Base-by-base conservation (phyloP, 306 rosid genomes). In the Acacia crassicarpa region DNA sequence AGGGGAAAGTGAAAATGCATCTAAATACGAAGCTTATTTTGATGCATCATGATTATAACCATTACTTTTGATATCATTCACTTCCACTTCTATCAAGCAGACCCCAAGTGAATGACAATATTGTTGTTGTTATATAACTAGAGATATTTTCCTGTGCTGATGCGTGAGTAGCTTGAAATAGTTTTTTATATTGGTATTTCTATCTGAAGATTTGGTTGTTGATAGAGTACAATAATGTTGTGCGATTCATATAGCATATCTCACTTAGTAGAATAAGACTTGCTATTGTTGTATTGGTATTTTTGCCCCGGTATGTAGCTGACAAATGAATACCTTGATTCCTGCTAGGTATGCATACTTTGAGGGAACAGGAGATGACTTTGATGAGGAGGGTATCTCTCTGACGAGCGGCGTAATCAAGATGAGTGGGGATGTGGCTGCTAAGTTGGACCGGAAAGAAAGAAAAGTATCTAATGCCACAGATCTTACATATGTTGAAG, bases 301-400 rank as follows among this genome's bases (percentile, higher is more conserved):
- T 22, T 80, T 43, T 75, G 32, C 74, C 38, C 45, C 43, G 71
- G 40, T 70, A 25, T 51, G 14, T 46, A 40, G 66, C 53, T 43
- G 78, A 32, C 40, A 32, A 65, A 44, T 53, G 22, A 32, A 32
- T 71, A 41, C 66, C 30, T 78, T 79, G 32, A 44, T 79, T 80
- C 78, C 43, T 80, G 78, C 46, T 81, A 94, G 98, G 70, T 94
- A 94, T 85, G 98, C 98, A 54, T 92, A 90, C 89, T 80, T 83
- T 32, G 98, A 92, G 86, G 98, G 86, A 84, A 76, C 90, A 8
- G 97, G 93, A 49, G 97, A 94, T 56, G 97, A 92, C 56, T 83
- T 91, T 80, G 97, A 94, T 22, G 98, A 94, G 79, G 98, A 94
- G 87, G 98, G 98, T 43, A 87, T 94, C 75, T 81, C 97, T 43